Conservation (phyloP, 176 grass and related monocot genomes). For the Chloris gayana region DNA sequence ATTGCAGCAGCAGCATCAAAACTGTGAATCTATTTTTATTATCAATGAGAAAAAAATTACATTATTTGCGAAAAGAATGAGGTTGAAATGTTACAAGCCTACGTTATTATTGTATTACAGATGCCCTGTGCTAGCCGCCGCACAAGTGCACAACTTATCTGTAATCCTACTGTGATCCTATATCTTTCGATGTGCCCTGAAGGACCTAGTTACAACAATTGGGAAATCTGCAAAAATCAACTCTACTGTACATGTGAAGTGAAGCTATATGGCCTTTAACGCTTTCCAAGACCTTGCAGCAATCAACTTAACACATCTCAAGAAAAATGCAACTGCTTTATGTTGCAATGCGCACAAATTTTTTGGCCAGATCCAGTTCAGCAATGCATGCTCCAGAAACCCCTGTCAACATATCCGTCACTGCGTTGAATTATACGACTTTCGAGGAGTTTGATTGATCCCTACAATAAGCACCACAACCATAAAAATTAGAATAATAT, state of each 20-base stretch:
- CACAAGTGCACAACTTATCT: conserved; percentile 19
- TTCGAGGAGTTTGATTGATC: conserved; percentile 23
- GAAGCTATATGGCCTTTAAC: not conserved
- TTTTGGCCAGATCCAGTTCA: conserved; percentile 1
- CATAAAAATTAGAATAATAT: not conserved
- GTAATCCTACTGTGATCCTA: conserved; percentile 40
- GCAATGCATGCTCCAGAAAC: not conserved
- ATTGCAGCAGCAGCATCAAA: conserved; percentile 10
- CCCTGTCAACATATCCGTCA: not conserved
- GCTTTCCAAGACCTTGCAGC: conserved; percentile 15
- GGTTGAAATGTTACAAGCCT: not conserved
- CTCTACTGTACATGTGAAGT: conserved; percentile 42
- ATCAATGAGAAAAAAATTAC: not conserved
- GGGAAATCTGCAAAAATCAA: conserved; percentile 38
- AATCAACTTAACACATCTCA: not conserved
- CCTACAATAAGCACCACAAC: not conserved
- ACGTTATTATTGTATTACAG: conserved; percentile 34
- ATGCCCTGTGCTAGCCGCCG: conserved; percentile 16
- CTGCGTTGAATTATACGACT: conserved; percentile 11
- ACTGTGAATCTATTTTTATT: conserved; percentile 24
- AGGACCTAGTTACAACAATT: conserved; percentile 32
- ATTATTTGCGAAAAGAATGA: conserved; percentile 22
- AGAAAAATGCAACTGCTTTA: conserved; percentile 6
- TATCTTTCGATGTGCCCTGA: conserved; percentile 28
- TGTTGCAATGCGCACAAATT: not conserved